Evolutionary conservation across 139 green algal genomes (phyloP).

Genomic region (Chlorella sp.): DNA sequence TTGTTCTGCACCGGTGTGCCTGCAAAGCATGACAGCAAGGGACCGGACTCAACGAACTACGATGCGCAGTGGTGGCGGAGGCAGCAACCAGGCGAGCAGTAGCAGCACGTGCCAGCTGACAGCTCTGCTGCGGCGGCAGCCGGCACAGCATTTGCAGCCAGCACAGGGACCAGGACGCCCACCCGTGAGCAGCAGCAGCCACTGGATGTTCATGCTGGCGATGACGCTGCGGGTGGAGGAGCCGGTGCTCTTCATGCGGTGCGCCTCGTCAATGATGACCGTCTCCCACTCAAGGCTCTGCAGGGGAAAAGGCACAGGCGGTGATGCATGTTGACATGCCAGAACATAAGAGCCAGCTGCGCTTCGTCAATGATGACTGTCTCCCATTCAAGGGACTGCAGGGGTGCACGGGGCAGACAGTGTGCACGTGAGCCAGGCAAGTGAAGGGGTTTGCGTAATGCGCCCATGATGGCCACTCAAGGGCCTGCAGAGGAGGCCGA

Average conservation of each 20-base stretch:
- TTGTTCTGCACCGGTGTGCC: slow-evolving; percentile 85
- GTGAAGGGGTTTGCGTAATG: no score
- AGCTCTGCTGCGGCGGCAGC: background rate
- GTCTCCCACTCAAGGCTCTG: slow-evolving; percentile 47
- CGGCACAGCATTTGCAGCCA: no score
- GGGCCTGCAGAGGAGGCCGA: no score
- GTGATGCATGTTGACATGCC: no score
- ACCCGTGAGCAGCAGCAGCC: slow-evolving; percentile 93
- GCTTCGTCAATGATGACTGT: no score
- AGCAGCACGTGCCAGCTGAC: background rate
- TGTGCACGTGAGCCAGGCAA: no score
- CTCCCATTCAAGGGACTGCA: no score
- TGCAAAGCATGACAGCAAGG: slow-evolving; percentile 19
- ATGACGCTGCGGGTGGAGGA: slow-evolving; percentile 63
- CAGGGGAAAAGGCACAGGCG: no score
- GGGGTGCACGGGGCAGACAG: no score
- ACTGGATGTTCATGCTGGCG: slow-evolving; percentile 61
- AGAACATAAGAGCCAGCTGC: background rate
- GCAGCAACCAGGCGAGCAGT: background rate
- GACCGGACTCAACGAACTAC: no score
- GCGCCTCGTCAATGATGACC: slow-evolving; percentile 76
- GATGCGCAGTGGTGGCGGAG: background rate
- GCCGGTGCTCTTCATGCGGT: slow-evolving; percentile 78
- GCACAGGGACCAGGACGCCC: no score
- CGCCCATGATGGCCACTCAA: no score